phyloP scores from a whole-genome alignment of 2,329 filamentous ascomycete genomes.

The Pseudogymnoascus sp. region DNA sequence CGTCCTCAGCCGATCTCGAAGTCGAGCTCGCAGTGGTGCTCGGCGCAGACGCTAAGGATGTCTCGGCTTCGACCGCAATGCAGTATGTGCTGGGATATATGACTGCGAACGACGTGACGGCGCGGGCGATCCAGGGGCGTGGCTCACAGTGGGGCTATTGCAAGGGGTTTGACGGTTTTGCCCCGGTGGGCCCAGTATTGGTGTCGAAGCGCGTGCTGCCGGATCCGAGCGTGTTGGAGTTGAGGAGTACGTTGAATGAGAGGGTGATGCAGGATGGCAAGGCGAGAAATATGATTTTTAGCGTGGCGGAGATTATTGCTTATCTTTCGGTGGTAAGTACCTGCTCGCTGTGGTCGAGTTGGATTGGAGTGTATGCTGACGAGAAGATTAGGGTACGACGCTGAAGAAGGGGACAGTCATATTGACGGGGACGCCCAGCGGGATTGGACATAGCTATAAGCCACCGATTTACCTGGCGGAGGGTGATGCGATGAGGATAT shows the following conservation, averaged over 20 bases:
- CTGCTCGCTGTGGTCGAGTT: neutral
- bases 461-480: conserved; percentile 32
- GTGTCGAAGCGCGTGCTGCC: conserved; percentile 34
- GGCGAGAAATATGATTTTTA: conserved; percentile 45
- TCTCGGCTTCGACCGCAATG: conserved; percentile 46
- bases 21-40: conserved; percentile 13
- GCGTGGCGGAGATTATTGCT: conserved; percentile 33
- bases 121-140: conserved; percentile 46
- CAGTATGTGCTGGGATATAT: conserved; percentile 58
- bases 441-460: conserved; percentile 10
- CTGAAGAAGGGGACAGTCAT: conserved; percentile 13
- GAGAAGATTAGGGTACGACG: conserved; percentile 26
- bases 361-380: conserved; percentile 13
- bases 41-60: conserved; percentile 35
- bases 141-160: conserved; percentile 50
- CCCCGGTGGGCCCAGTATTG: conserved; percentile 43
- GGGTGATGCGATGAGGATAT: conserved; percentile 18
- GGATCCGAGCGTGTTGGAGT: conserved; percentile 31
- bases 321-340: conserved; percentile 18
- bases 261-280: conserved; percentile 40
- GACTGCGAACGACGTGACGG: conserved; percentile 55
- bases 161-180: conserved; percentile 50
- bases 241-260: conserved; percentile 41
- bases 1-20: conserved; percentile 39
- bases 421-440: conserved; percentile 13